Conservation (phyloP, 1,284 basidiomycete species). For the Entoloma clypeatum region DNA sequence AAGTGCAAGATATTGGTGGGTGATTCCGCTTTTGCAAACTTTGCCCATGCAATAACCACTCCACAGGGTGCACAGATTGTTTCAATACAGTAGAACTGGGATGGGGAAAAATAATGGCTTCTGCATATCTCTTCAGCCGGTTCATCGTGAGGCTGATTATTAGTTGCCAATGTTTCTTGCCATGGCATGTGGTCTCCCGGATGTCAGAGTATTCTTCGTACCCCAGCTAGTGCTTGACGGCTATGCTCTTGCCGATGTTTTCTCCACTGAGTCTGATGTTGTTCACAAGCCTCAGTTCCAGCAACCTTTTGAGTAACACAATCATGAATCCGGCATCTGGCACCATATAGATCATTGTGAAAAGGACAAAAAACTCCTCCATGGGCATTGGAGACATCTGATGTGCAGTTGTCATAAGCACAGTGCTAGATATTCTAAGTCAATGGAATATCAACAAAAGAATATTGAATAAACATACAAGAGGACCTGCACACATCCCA, state of each 20-base stretch:
- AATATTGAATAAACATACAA: conserved; percentile 11
- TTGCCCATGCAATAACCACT: conserved; percentile 8
- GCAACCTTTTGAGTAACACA: conserved; percentile 15
- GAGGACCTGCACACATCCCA: conserved; percentile 25
- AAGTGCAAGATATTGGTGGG: conserved; percentile 24
- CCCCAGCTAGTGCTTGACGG: conserved; percentile 12
- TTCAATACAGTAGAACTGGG: conserved; percentile 15
- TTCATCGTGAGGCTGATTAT: conserved; percentile 20
- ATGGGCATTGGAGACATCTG: conserved; percentile 18
- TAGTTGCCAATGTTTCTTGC: conserved; percentile 7
- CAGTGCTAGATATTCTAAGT: conserved; percentile 16
- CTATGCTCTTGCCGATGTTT: conserved; percentile 15
- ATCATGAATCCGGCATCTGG: conserved; percentile 14
- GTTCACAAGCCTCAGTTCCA: conserved; percentile 21
- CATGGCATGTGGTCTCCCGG: conserved; percentile 19
- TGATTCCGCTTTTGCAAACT: conserved; percentile 26
- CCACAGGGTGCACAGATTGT: conserved; percentile 20
- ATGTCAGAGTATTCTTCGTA: conserved; percentile 19
- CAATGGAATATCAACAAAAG: conserved; percentile 5
- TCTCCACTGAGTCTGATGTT: conserved; percentile 22
- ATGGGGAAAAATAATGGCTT: no score
- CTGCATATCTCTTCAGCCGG: conserved; percentile 4
- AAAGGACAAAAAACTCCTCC: conserved; percentile 22
- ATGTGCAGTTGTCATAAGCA: conserved; percentile 18
- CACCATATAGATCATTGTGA: conserved; percentile 17